Conservation (phyloP, 179 eudicot genomes). For the Beta lomatogona region DNA sequence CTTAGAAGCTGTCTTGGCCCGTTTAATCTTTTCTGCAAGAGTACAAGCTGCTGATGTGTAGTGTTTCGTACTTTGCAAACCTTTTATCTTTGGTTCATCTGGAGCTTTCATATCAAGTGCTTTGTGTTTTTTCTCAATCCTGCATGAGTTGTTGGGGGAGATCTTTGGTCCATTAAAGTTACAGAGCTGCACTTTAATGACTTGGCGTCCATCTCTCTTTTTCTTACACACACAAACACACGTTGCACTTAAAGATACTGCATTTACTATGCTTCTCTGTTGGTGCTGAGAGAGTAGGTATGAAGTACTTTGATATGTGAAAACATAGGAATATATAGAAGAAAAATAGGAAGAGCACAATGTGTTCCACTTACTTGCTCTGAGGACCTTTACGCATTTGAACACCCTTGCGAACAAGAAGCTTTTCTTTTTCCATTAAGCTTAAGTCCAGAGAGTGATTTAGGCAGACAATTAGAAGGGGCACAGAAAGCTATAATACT, state of each 20-base stretch:
- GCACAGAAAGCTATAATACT: neutral
- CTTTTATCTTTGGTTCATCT: neutral
- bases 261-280: neutral
- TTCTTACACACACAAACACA: neutral
- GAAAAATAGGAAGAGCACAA: neutral
- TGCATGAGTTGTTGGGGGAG: neutral
- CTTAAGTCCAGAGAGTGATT: neutral
- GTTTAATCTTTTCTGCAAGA: neutral
- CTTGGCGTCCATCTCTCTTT: neutral
- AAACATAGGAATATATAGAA: neutral
- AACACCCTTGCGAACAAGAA: neutral
- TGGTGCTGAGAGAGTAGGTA: neutral
- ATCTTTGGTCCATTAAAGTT: neutral
- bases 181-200: neutral
- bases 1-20: neutral
- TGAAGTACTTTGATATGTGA: neutral
- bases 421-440: neutral
- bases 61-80: neutral
- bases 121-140: neutral
- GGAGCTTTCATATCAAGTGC: neutral
- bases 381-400: too few relatives aligned
- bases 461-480: neutral
- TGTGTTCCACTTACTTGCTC: neutral
- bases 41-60: neutral
- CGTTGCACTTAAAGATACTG: neutral